Evolutionary conservation across 768 basidiomycete genomes (phyloP).

Genomic region (Sarcomyxa edulis): DNA sequence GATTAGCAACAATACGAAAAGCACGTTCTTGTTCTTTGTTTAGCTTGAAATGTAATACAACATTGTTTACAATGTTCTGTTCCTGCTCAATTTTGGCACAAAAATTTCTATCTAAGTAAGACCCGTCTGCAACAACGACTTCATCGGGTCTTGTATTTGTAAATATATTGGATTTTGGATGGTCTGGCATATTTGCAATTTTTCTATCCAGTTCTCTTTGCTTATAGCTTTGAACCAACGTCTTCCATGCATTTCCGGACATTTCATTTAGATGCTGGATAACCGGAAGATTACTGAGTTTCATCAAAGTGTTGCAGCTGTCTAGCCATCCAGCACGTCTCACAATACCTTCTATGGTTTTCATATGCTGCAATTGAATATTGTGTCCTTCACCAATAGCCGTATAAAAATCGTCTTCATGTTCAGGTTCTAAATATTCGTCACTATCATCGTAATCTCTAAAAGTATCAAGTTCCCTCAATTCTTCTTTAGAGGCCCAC

Average conservation of each 20-base stretch:
- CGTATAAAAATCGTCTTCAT: neutral
- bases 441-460: constrained; percentile 1
- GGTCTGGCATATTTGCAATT: too few relatives aligned
- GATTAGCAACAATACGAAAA: constrained; percentile 21
- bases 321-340: constrained; percentile 3
- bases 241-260: neutral
- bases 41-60: constrained; percentile 9
- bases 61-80: neutral
- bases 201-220: neutral
- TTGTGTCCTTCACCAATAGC: neutral
- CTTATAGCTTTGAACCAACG: neutral
- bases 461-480: neutral
- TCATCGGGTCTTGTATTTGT: neutral
- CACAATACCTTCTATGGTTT: neutral
- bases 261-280: neutral
- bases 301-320: neutral
- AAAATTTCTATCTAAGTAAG: constrained; percentile 4
- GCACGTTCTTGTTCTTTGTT: constrained; percentile 28
- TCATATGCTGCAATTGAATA: constrained; percentile 1
- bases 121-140: constrained; percentile 2
- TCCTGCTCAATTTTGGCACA: neutral
- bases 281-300: neutral
- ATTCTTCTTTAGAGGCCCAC: neutral
- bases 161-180: too few relatives aligned
- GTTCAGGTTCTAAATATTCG: neutral